phyloP scores from a whole-genome alignment of 805 yeast genomes.

The Zygotorulaspora florentina region DNA sequence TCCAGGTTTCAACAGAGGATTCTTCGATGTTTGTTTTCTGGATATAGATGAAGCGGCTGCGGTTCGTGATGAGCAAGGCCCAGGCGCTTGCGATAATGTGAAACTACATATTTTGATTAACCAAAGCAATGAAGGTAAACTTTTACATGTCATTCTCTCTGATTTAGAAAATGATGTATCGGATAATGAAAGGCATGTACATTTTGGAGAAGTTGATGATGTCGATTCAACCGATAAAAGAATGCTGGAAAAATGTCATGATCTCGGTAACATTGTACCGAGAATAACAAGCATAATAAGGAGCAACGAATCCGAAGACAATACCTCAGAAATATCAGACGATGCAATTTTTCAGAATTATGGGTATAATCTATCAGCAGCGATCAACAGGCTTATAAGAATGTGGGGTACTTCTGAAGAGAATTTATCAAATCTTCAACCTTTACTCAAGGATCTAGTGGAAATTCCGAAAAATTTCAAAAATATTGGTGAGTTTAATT shows the following conservation, averaged over 20 bases:
- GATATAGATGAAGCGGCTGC: not conserved
- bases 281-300: not conserved
- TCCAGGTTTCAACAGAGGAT: slow-evolving; percentile 12
- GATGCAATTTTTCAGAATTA: slow-evolving; percentile 23
- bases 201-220: not conserved
- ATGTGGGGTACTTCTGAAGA: slow-evolving; percentile 9
- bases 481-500: slow-evolving; percentile 24
- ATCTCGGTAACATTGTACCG: not conserved
- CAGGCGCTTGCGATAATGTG: not conserved
- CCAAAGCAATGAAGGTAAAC: slow-evolving; percentile 2
- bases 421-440: slow-evolving; percentile 6
- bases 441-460: slow-evolving; percentile 15
- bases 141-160: slow-evolving; percentile 9
- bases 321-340: slow-evolving; percentile 4
- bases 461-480: slow-evolving; percentile 13
- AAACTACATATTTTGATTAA: slow-evolving; percentile 7
- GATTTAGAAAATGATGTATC: not conserved
- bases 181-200: not conserved
- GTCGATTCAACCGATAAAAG: not conserved
- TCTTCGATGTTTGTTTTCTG: not conserved
- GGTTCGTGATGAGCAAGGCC: not conserved
- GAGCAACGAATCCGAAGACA: not conserved
- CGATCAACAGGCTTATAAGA: slow-evolving; percentile 18
- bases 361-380: slow-evolving; percentile 28
- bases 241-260: not conserved